phyloP scores from a whole-genome alignment of 148 eudicot species.

The Chenopodium quinoa region DNA sequence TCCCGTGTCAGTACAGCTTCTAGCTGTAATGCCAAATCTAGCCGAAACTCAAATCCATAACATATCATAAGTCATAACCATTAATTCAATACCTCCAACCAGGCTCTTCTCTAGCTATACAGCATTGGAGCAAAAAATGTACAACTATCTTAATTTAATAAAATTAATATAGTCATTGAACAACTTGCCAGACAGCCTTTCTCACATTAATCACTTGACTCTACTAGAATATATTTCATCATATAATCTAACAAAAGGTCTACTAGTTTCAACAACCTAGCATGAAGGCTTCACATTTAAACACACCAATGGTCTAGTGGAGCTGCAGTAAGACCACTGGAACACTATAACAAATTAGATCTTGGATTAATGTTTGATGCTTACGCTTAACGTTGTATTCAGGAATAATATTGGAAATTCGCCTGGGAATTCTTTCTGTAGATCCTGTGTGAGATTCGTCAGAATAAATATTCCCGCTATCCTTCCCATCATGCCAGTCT shows the following conservation, averaged over 20 bases:
- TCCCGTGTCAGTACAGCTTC: not conserved
- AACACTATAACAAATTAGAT: not conserved
- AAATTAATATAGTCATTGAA: not conserved
- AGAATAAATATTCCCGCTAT: slow-evolving; percentile 32
- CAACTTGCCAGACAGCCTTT: not conserved
- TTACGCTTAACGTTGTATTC: slow-evolving; percentile 54
- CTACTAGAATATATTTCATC: not conserved
- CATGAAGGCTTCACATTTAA: not conserved
- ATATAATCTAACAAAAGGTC: not conserved
- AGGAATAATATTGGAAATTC: slow-evolving; percentile 81
- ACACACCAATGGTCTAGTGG: not conserved
- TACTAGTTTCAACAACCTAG: slow-evolving; percentile 1
- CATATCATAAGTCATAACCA: not conserved
- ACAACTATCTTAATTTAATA: not conserved
- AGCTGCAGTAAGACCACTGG: slow-evolving; percentile 3
- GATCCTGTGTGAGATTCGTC: slow-evolving; percentile 28
- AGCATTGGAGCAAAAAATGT: not conserved
- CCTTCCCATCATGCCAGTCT: slow-evolving; percentile 73
- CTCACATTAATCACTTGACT: not conserved
- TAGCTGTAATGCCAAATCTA: not conserved
- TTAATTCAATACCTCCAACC: not conserved
- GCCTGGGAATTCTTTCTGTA: slow-evolving; percentile 43
- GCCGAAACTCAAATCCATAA: not conserved
- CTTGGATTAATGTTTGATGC: slow-evolving; percentile 22
- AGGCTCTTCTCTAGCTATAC: not conserved